Evolutionary conservation across 2,329 filamentous ascomycete genomes (phyloP), one percentile per base, ranked within the genome.

Genomic region (Colletotrichum lindemuthianum): DNA sequence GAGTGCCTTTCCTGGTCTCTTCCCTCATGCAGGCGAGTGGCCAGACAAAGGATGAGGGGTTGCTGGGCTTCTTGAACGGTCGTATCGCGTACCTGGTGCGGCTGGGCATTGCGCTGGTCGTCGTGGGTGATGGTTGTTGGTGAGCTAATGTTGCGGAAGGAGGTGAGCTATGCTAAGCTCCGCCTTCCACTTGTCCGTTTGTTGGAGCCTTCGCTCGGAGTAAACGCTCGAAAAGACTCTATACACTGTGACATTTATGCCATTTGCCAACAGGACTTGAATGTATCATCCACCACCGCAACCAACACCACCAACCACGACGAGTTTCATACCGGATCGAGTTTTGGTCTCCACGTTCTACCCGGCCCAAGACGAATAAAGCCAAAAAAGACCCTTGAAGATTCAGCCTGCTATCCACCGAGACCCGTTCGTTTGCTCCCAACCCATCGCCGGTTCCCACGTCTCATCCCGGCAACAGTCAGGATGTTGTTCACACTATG

Each of bases 391-490:
- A 41, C 41, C 58, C 56, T 52, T 61, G 36, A 52, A 33, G n/a
- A 24, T 24, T 24, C 24, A 24, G 24, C 33, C 41, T 41, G 37
- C 50, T 44, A 53, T 52, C 59, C 47, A 63, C 48, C 24, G 32
- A 37, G 41, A 43, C 50, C 50, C 60, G 44, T 59, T 44, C 44
- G 34, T 37, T 24, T 37, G 33, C 41, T 60, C 51, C 51, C 36
- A 56, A 50, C 45, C 45, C 61, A 60, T 47, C 51, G 24, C 45
- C 47, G 24, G 53, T 47, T 51, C 51, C 59, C 51, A 56, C 51
- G 39, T 56, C 53, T 32, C 40, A 63, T 63, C 60, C 60, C 55
- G 13, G 60, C 49, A 63, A 36, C 61, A 60, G 57, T 65, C 61
- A 65, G 61, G 61, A 65, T 61, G 39, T 24, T 51, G 40, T 24